These are phyloP conservation scores for Tagetes erecta DNA, from an alignment of 129 eudicot genomes.

Conservation along the genomic window DNA sequence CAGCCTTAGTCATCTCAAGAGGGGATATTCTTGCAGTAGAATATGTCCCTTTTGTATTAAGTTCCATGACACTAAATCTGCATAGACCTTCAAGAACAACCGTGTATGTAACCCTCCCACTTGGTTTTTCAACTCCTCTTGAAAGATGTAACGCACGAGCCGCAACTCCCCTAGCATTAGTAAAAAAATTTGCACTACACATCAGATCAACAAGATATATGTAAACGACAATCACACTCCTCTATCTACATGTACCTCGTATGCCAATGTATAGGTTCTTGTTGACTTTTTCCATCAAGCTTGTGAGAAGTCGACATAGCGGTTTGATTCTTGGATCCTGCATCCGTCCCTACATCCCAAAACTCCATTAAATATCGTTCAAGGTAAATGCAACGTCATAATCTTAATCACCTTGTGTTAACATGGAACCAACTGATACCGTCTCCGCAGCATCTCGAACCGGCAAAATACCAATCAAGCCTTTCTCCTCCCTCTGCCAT, in stretches of 20 bases:
- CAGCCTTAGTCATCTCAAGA: slow-evolving; percentile 84
- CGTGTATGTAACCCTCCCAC: slow-evolving; percentile 95
- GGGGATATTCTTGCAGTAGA: slow-evolving; percentile 84
- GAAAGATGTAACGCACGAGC: slow-evolving; percentile 98
- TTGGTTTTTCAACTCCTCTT: slow-evolving; percentile 99
- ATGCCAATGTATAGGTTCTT: slow-evolving; percentile 93
- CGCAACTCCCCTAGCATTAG: slow-evolving; percentile 80
- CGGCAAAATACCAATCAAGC: slow-evolving; percentile 88
- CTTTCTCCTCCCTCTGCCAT: slow-evolving; percentile 99
- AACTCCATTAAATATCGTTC: not conserved
- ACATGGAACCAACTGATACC: slow-evolving; percentile 49
- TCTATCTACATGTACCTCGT: slow-evolving; percentile 52
- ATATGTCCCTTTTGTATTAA: slow-evolving; percentile 85
- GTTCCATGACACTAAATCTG: slow-evolving; percentile 89
- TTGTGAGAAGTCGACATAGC: slow-evolving; percentile 61
- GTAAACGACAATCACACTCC: not conserved
- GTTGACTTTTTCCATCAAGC: slow-evolving; percentile 69
- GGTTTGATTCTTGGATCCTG: slow-evolving; percentile 51
- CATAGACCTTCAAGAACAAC: slow-evolving; percentile 98
- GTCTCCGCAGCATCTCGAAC: slow-evolving; percentile 87
- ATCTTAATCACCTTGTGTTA: slow-evolving; percentile 56
- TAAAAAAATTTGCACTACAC: slow-evolving; percentile 17
- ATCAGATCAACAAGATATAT: slow-evolving; percentile 21
- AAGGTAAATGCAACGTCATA: slow-evolving; percentile 3
- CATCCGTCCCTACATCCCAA: slow-evolving; percentile 52